These are phyloP conservation scores for Trichoderma aggressivum DNA, from an alignment of 2,329 filamentous ascomycete species.

Conservation along the genomic window DNA sequence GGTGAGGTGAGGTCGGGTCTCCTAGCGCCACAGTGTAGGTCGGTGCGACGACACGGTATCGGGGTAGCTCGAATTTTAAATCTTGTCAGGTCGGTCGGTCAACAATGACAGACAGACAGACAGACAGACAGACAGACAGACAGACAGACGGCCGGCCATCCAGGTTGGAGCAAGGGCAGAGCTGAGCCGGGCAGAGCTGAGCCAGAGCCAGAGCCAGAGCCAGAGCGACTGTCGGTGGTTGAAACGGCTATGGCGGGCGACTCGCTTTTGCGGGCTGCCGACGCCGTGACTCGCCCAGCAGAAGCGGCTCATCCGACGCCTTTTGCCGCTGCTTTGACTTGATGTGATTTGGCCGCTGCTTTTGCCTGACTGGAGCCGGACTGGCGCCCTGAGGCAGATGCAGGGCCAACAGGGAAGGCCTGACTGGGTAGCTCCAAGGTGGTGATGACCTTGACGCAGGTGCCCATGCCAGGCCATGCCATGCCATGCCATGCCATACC, in stretches of 20 bases:
- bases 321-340: slow-evolving; percentile 6
- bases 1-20: background rate
- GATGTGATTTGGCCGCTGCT: slow-evolving; percentile 1
- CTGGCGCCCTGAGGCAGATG: background rate
- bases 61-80: background rate
- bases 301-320: slow-evolving; percentile 16
- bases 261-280: background rate
- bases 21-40: background rate
- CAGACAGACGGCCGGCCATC: no score
- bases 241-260: background rate
- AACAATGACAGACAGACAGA: background rate
- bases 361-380: background rate
- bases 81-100: background rate
- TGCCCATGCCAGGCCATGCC: slow-evolving; percentile 1
- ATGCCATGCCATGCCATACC: background rate
- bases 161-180: no score
- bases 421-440: background rate
- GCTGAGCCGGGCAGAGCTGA: no score
- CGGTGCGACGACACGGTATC: background rate
- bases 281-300: background rate
- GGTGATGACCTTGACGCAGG: slow-evolving; percentile 5
- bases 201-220: no score
- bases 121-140: no score
- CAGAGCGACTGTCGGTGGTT: background rate
- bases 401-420: background rate